Base-by-base conservation (phyloP, 176 grass and related monocot species). In the Carex kokanica region DNA sequence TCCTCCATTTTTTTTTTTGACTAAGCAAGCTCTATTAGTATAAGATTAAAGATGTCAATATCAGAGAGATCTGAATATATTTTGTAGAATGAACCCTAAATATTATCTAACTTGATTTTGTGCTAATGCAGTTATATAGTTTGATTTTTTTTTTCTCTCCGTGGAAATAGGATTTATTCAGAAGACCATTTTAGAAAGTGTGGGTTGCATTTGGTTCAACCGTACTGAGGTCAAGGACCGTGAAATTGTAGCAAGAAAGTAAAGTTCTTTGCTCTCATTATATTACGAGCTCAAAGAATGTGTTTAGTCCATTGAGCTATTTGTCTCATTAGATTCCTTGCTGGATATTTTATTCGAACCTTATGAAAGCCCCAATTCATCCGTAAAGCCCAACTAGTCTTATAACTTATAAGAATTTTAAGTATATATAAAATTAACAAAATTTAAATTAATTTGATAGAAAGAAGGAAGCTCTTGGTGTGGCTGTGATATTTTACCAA, bases 141-240 rank as follows among this genome's bases (percentile, higher is more conserved):
- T 83, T 81, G 13, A 20, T 47, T 45, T 64, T 5, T 60, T 47
- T 65, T 27, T 63, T 66, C 12, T 88, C 64, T 78, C 67, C 90
- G 5, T 64, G 65, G 43, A 32, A 66, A 38, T 74, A 98, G 96
- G 96, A 87, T 98, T 98, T 86, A 98, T 98, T 86, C 93, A 98
- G 69, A 93, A 88, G 80, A 95, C 93, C 66, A 93, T 95, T 66
- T 77, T 95, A 67, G 93, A 95, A 90, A 90, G 95, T 86, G 90
- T 98, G 65, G 93, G 96, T 80, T 95, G 96, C 82, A 98, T 98
- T 85, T 98, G 96, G 92, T 98, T 98, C 84, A 91, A 98, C 83
- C 90, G 96, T 78, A 98, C 92, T 23, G 96, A 95, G 86, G 85
- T 92, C 6, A 93, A 91, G 86, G 96, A 95, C 86, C 96, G 96